phyloP scores from a whole-genome alignment of 805 yeast species.

The Isabelozyma heimii region DNA sequence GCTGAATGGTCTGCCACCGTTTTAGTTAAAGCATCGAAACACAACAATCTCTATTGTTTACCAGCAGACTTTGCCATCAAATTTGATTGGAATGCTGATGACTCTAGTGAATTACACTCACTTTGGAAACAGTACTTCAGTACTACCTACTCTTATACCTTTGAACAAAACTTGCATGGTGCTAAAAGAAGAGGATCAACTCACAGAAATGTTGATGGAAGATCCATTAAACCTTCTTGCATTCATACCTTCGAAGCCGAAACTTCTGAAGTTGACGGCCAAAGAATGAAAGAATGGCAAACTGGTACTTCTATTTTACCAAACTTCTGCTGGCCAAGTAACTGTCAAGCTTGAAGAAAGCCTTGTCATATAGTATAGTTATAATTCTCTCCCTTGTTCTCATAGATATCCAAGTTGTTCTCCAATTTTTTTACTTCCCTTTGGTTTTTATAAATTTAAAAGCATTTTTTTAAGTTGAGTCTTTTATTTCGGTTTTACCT shows the following conservation, averaged over 20 bases:
- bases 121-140: conserved; percentile 14
- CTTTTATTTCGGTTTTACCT: background rate
- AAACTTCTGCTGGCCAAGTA: conserved; percentile 9
- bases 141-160: conserved; percentile 12
- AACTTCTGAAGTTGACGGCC: background rate
- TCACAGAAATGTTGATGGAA: background rate
- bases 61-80: conserved; percentile 12
- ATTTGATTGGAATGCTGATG: conserved; percentile 11
- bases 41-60: conserved; percentile 13
- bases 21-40: conserved; percentile 8
- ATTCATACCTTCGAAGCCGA: conserved; percentile 1
- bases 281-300: conserved; percentile 3
- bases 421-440: background rate
- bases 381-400: background rate
- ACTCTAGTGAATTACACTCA: conserved; percentile 8
- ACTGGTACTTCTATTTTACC: conserved; percentile 4
- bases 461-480: background rate
- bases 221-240: background rate
- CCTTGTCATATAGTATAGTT: background rate
- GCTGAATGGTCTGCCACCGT: conserved; percentile 16
- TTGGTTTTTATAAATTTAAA: too few species aligned
- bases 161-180: conserved; percentile 8
- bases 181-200: background rate
- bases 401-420: background rate
- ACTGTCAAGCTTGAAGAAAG: background rate